Percentiles rank a stretch among this genome's conserved stretches.
Evolutionary conservation across 129 eudicot species (phyloP).

Genomic region (Centella asiatica): DNA sequence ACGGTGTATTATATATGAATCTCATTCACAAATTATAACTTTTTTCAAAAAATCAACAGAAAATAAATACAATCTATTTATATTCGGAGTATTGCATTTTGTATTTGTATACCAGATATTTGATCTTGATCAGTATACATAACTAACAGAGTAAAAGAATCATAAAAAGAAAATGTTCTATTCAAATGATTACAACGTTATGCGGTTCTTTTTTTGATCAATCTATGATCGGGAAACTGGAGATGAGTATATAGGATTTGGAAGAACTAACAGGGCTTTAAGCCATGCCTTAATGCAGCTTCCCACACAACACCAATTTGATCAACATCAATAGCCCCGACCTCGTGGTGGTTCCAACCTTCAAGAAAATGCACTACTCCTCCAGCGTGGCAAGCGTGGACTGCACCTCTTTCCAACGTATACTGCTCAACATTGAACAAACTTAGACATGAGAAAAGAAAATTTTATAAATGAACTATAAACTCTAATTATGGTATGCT

Average conservation of each 20-base stretch:
- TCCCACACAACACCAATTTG: constrained; percentile 75
- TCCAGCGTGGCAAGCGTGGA: constrained; percentile 97
- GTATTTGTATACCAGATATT: no score
- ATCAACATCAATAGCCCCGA: constrained; percentile 76
- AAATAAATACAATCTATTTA: no score
- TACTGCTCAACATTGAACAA: constrained; percentile 40
- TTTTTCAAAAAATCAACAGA: no score
- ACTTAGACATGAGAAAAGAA: background rate
- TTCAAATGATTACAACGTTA: background rate
- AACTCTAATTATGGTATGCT: no score
- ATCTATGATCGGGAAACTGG: background rate
- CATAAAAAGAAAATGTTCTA: background rate
- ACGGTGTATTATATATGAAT: no score
- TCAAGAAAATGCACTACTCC: constrained; percentile 86
- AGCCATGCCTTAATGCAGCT: constrained; percentile 76
- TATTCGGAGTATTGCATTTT: no score
- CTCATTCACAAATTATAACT: no score
- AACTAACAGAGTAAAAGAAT: background rate
- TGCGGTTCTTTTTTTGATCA: no score
- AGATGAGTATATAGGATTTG: background rate
- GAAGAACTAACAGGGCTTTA: constrained; percentile 27
- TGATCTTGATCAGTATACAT: background rate
- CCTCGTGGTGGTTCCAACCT: constrained; percentile 93
- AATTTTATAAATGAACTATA: no score
- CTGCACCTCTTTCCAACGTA: constrained; percentile 79